A percentile compares a stretch with the other conserved stretches of the same genome.
Evolutionary conservation across 1,284 basidiomycete species (phyloP).

Genomic region (Lignosus rhinocerotis): DNA sequence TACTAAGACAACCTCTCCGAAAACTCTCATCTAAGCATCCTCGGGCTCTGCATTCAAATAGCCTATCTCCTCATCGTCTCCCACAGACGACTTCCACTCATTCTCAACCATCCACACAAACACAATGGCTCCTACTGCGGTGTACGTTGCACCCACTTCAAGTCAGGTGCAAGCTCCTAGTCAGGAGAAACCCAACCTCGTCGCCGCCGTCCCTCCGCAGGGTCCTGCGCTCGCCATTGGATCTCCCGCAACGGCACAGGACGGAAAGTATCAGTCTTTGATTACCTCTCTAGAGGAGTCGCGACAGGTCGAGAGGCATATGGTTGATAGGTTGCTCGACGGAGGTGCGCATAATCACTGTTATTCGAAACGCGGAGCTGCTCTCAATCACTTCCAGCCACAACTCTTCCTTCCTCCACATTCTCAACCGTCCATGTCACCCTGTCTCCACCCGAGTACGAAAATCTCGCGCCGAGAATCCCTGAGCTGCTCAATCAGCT

Average conservation of each 20-base stretch:
- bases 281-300: slow-evolving; percentile 57
- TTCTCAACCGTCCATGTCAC: slow-evolving; percentile 69
- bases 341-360: slow-evolving; percentile 49
- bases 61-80: slow-evolving; percentile 14
- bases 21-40: slow-evolving; percentile 18
- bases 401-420: slow-evolving; percentile 50
- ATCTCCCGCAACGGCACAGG: slow-evolving; percentile 69
- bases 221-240: slow-evolving; percentile 66
- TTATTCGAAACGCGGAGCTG: slow-evolving; percentile 9
- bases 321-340: slow-evolving; percentile 76
- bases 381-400: slow-evolving; percentile 44
- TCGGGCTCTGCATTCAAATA: slow-evolving; percentile 8
- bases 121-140: slow-evolving; percentile 63
- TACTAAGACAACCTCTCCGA: slow-evolving; percentile 20
- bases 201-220: slow-evolving; percentile 31
- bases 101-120: neutral
- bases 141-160: slow-evolving; percentile 36
- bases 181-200: slow-evolving; percentile 20
- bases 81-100: slow-evolving; percentile 7
- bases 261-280: slow-evolving; percentile 73
- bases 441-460: slow-evolving; percentile 63
- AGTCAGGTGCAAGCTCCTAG: slow-evolving; percentile 15
- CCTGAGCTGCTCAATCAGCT: slow-evolving; percentile 59
- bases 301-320: slow-evolving; percentile 64
- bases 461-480: slow-evolving; percentile 51